Conservation (phyloP, 2,329 filamentous ascomycete genomes). For the Fusarium tjaetaba region DNA sequence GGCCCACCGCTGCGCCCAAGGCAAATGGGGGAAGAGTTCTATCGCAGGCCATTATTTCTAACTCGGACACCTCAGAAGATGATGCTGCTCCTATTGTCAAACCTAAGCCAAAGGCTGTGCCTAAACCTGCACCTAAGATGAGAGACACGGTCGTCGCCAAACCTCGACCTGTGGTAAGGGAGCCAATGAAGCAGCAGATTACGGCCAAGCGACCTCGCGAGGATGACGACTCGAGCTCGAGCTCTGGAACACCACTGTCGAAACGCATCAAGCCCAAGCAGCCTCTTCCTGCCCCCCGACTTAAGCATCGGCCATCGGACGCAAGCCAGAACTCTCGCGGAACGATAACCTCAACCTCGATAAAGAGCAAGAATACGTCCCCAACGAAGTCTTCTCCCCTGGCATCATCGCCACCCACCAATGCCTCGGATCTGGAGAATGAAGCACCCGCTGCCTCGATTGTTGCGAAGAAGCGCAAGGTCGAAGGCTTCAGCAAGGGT, state of each 20-base stretch:
- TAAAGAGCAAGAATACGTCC: conserved; percentile 64
- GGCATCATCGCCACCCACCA: conserved; percentile 72
- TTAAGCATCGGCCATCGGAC: conserved; percentile 61
- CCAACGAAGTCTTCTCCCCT: conserved; percentile 72
- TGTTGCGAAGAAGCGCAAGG: conserved; percentile 57
- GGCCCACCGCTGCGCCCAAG: conserved; percentile 42
- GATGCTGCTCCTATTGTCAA: conserved; percentile 53
- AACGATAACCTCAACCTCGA: conserved; percentile 50
- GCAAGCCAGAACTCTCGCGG: conserved; percentile 59
- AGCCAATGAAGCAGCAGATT: conserved; percentile 49
- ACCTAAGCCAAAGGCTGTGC: conserved; percentile 43
- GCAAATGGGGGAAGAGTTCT: conserved; percentile 57
- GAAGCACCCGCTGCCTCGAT: conserved; percentile 44
- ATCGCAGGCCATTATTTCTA: conserved; percentile 66
- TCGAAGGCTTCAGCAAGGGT: conserved; percentile 41
- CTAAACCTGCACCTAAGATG: conserved; percentile 38
- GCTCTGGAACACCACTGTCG: conserved; percentile 66
- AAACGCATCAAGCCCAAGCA: conserved; percentile 66
- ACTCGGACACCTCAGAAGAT: conserved; percentile 66
- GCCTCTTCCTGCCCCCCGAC: conserved; percentile 44
- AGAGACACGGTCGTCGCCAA: conserved; percentile 49
- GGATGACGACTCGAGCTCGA: conserved; percentile 65
- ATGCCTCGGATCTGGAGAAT: conserved; percentile 70
- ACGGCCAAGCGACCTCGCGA: conserved; percentile 63
- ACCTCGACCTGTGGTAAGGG: conserved; percentile 42